Conservation (phyloP, 352 stramenopile genomes). For the Globisporangium canariense region DNA sequence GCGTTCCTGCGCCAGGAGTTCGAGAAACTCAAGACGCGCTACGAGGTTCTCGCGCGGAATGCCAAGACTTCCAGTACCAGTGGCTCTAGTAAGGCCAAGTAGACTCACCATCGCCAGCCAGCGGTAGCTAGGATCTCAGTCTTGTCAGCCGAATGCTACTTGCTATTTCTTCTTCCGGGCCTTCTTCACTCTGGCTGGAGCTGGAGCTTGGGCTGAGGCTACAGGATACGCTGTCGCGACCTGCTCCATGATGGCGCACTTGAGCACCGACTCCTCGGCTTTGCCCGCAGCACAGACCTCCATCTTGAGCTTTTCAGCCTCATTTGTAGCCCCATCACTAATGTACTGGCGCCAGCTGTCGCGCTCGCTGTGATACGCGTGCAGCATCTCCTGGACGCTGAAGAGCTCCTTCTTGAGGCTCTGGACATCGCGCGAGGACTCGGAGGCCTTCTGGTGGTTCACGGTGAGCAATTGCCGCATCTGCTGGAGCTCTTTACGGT, state of each 20-base stretch:
- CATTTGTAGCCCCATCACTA: neutral
- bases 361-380: constrained; percentile 23
- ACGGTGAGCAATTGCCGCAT: constrained; percentile 45
- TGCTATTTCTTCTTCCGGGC: neutral
- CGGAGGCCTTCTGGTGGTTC: constrained; percentile 40
- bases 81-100: constrained; percentile 3
- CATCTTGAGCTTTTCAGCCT: constrained; percentile 16
- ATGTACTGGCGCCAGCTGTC: constrained; percentile 5
- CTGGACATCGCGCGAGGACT: constrained; percentile 48
- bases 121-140: neutral
- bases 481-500: constrained; percentile 36
- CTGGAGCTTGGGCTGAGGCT: neutral
- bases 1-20: constrained; percentile 63
- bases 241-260: constrained; percentile 46
- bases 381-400: constrained; percentile 42
- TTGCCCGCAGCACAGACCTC: constrained; percentile 2
- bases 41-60: constrained; percentile 36
- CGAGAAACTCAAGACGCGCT: constrained; percentile 59
- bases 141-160: neutral
- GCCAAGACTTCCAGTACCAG: neutral
- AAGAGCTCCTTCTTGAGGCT: constrained; percentile 48
- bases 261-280: constrained; percentile 32
- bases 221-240: constrained; percentile 12
- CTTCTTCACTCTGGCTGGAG: neutral
- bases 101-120: neutral